phyloP scores from a whole-genome alignment of 768 basidiomycete species.

The Rhizopogon vulgaris region DNA sequence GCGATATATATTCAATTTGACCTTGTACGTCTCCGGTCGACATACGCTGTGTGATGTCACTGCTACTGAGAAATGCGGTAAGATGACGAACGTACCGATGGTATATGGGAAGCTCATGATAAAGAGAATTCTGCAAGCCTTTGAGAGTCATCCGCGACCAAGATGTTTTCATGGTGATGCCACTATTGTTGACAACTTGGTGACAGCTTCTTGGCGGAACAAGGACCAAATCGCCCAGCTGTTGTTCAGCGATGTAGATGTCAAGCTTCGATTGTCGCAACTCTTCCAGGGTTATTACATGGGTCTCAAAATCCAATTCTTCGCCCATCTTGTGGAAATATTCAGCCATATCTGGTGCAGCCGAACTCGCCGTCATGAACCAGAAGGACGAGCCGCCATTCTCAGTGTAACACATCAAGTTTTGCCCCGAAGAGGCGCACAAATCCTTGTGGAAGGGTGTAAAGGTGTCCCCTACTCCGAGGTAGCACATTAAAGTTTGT shows the following conservation, averaged over 20 bases:
- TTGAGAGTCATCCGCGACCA: slow-evolving; percentile 81
- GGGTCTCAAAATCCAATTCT: slow-evolving; percentile 65
- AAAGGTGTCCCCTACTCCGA: slow-evolving; percentile 77
- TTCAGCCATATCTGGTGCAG: slow-evolving; percentile 44
- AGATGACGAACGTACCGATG: slow-evolving; percentile 44
- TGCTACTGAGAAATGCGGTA: too few species aligned
- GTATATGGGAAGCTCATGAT: slow-evolving; percentile 75
- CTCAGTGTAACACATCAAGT: slow-evolving; percentile 81
- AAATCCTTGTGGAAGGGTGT: slow-evolving; percentile 84
- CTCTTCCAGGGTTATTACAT: slow-evolving; percentile 57
- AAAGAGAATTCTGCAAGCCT: slow-evolving; percentile 53
- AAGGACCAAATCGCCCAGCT: slow-evolving; percentile 69
- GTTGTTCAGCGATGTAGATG: slow-evolving; percentile 69
- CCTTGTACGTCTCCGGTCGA: slow-evolving; percentile 68
- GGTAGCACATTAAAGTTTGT: slow-evolving; percentile 82
- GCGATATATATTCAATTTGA: slow-evolving; percentile 60
- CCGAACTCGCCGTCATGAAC: slow-evolving; percentile 75
- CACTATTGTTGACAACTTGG: slow-evolving; percentile 78
- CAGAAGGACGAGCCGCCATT: slow-evolving; percentile 69
- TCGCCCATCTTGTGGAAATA: slow-evolving; percentile 49
- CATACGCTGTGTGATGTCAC: slow-evolving; percentile 52
- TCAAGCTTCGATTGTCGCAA: slow-evolving; percentile 60
- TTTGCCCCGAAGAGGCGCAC: slow-evolving; percentile 80
- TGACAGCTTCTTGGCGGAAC: slow-evolving; percentile 80
- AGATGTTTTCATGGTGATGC: slow-evolving; percentile 76